Evolutionary conservation across 768 basidiomycete genomes (phyloP).

Genomic region (Trametes maxima): DNA sequence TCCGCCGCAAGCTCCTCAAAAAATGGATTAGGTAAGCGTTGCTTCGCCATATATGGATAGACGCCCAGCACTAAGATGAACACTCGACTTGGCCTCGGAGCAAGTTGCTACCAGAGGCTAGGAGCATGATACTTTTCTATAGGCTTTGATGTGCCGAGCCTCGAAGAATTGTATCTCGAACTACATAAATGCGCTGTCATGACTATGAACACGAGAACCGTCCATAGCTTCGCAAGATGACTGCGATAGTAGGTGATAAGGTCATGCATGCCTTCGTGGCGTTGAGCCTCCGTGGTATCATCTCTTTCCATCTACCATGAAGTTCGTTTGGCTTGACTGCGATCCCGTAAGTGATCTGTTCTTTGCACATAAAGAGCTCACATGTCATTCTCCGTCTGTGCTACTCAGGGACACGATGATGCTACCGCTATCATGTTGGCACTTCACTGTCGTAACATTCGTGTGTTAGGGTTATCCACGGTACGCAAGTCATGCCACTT

Average conservation of each 20-base stretch:
- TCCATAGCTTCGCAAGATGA: not conserved
- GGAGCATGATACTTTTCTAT: too few relatives aligned
- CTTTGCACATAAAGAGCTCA: not conserved
- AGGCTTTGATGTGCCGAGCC: too few relatives aligned
- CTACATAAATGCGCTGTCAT: too few relatives aligned
- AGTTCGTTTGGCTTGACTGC: constrained; percentile 38
- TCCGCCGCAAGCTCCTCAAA: constrained; percentile 12
- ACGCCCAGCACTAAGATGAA: not conserved
- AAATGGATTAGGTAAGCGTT: constrained; percentile 22
- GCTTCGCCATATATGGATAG: not conserved
- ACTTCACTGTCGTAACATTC: constrained; percentile 61
- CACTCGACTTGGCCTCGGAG: not conserved
- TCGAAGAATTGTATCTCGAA: too few relatives aligned
- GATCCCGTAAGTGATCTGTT: constrained; percentile 33
- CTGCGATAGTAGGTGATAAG: constrained; percentile 7
- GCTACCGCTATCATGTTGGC: constrained; percentile 83
- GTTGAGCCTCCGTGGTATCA: not conserved
- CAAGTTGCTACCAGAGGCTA: too few relatives aligned
- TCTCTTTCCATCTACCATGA: constrained; percentile 21
- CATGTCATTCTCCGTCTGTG: too few relatives aligned
- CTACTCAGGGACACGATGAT: constrained; percentile 81
- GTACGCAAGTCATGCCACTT: constrained; percentile 41
- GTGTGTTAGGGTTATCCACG: constrained; percentile 82
- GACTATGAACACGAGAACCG: too few relatives aligned
- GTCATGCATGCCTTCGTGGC: not conserved